Base-by-base conservation (phyloP, 768 basidiomycete genomes). In the Phylloporus arenicola region DNA sequence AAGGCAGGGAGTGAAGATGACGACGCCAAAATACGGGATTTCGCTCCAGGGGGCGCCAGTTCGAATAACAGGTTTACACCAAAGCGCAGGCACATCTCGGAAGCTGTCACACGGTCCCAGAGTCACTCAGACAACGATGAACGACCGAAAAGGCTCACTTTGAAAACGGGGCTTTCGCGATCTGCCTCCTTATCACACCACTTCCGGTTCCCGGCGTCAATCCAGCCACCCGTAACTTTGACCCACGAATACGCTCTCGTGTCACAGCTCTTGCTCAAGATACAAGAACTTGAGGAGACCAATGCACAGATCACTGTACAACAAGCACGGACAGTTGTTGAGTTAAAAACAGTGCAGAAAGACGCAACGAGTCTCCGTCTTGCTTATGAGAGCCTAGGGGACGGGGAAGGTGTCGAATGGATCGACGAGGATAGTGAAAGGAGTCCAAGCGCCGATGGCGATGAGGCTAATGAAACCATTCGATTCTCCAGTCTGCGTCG, bases 261-360 rank as follows among this genome's bases (percentile, higher is more conserved):
- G n/a, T 72, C 80, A 10, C 83, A 88, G 62, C 77, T 92, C 7
- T 68, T 90, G 38, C 61, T 70, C 14, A 92, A 92, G 69, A 86
- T 92, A 45, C 73, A 76, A 42, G 88, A 92, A 62, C 74, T 92
- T 1, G 87, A 92, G 59, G 76, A 82, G 34, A 79, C 86, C 3
- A 92, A 92, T 56, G 54, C 70, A 7, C 77, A 79, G 48, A 88
- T 92, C 37, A 70, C 80, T 19, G 70, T 75, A 49, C 81, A 86
- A 54, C 88, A 91, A 61, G 66, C 64, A 1, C 76, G 79, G 57
- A 88, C 88, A 0, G 68, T 75, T 6, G 70, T 70, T 34, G 81
- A 83, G 51, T 71, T 90, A 24, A 76, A 77, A n/a, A 77, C 77
- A 4, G 85, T 87, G 10, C 85, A 88, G 56, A 75, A 78, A 51